Percentiles rank a stretch among this genome's conserved stretches.
Conservation (phyloP, 441 rosid species). For the Pelargonium australe region DNA sequence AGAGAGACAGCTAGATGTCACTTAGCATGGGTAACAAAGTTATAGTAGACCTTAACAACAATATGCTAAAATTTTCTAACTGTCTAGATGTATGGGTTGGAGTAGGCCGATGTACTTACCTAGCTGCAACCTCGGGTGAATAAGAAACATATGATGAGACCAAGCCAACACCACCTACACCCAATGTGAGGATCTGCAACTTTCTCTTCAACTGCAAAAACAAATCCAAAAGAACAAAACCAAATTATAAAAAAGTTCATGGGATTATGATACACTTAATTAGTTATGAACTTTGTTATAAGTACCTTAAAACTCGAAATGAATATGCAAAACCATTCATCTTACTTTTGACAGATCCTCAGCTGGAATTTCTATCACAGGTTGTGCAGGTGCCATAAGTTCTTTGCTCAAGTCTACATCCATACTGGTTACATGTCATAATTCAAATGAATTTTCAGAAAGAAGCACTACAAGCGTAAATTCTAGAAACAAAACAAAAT, state of each 20-base stretch:
- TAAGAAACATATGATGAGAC: conserved; percentile 74
- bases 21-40: not conserved
- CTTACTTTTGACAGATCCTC: conserved; percentile 37
- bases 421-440: conserved; percentile 35
- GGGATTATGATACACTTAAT: not conserved
- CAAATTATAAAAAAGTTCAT: conserved; percentile 6
- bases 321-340: conserved; percentile 14
- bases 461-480: not conserved
- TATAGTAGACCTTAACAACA: not conserved
- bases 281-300: conserved; percentile 1
- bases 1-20: not conserved
- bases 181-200: conserved; percentile 61
- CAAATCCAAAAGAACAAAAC: conserved; percentile 13
- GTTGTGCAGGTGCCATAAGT: conserved; percentile 42
- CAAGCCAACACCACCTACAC: conserved; percentile 72
- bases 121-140: conserved; percentile 69
- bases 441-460: not conserved
- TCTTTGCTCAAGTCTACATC: conserved; percentile 79
- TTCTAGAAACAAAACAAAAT: not conserved
- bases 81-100: not conserved
- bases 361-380: conserved; percentile 22
- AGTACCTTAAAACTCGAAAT: conserved; percentile 47
- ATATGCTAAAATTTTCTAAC: not conserved
- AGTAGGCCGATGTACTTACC: conserved; percentile 36
- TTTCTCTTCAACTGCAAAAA: conserved; percentile 57